These are phyloP conservation scores for Castanea sativa DNA, from an alignment of 306 rosid species.

Conservation along the genomic window DNA sequence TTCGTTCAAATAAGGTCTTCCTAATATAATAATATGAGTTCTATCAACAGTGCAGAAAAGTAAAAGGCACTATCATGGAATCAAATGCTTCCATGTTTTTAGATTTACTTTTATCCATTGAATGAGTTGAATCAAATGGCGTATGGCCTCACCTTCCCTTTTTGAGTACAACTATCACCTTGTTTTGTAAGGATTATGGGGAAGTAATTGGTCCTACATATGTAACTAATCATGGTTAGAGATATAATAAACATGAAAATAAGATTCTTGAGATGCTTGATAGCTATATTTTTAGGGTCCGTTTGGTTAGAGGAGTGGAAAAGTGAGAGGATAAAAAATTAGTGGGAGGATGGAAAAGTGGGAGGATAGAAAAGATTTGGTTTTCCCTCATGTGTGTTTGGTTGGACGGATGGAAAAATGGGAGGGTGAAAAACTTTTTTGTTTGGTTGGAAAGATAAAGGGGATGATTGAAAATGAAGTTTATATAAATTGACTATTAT, in stretches of 20 bases:
- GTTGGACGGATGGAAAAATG: too few species aligned
- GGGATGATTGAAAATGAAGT: too few species aligned
- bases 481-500: too few species aligned
- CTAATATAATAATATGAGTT: background rate
- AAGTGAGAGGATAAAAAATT: too few species aligned
- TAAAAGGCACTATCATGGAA: background rate
- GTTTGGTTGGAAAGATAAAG: too few species aligned
- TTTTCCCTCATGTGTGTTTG: too few species aligned
- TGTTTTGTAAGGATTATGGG: background rate
- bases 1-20: background rate
- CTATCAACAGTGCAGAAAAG: background rate
- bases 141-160: background rate
- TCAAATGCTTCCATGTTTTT: background rate
- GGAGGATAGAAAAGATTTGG: too few species aligned
- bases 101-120: background rate
- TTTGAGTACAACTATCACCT: background rate
- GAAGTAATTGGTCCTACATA: background rate
- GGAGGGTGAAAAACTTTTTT: too few species aligned
- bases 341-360: too few species aligned
- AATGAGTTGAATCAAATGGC: background rate
- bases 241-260: background rate
- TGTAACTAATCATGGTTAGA: background rate
- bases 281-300: too few species aligned
- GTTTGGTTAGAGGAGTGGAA: too few species aligned
- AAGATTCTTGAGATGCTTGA: too few species aligned